Evolutionary conservation across 352 stramenopile genomes (phyloP).

Genomic region (Globisporangium recalcitrans): DNA sequence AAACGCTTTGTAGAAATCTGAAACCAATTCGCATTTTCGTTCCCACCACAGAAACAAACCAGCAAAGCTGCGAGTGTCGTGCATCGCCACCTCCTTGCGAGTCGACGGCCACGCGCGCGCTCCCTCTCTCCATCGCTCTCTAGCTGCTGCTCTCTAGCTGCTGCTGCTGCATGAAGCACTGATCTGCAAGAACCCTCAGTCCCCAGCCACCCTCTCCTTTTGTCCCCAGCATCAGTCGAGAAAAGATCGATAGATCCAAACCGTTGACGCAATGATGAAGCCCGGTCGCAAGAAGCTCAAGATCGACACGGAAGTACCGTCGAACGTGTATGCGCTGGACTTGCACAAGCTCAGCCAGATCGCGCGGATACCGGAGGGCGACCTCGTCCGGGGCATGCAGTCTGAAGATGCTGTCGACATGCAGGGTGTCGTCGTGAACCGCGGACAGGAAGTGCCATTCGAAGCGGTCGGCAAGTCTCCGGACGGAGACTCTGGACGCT

Average conservation of each 20-base stretch:
- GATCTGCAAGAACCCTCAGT: neutral
- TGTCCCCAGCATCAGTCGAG: neutral
- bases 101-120: neutral
- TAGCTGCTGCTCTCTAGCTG: neutral
- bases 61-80: neutral
- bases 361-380: constrained; percentile 51
- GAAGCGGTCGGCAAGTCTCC: constrained; percentile 62
- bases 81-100: neutral
- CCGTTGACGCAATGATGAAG: constrained; percentile 7
- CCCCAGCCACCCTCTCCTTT: neutral
- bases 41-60: neutral
- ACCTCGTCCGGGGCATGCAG: constrained; percentile 72
- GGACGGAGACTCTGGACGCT: constrained; percentile 12
- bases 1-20: neutral
- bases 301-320: constrained; percentile 48
- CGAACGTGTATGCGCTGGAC: constrained; percentile 70
- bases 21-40: neutral
- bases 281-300: constrained; percentile 9
- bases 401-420: constrained; percentile 71
- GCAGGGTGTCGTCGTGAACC: constrained; percentile 76
- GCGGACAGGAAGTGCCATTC: constrained; percentile 72
- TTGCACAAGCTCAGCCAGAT: constrained; percentile 64
- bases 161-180: constrained; percentile 9
- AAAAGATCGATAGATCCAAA: constrained; percentile 5
- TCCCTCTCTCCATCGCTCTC: neutral